phyloP scores from a whole-genome alignment of 495 filamentous ascomycete species.

The Aspergillus carlsbadensis region DNA sequence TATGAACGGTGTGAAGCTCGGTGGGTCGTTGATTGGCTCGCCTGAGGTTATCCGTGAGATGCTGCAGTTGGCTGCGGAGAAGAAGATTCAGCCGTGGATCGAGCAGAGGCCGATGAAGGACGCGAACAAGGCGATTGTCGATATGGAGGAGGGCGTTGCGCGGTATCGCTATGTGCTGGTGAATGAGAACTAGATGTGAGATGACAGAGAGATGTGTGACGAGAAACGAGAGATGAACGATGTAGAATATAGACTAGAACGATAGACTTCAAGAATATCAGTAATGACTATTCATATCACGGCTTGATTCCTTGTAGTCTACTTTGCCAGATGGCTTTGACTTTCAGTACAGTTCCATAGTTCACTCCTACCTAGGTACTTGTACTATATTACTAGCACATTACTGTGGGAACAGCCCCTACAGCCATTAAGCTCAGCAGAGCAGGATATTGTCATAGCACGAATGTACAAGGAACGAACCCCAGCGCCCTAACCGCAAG shows the following conservation, averaged over 20 bases:
- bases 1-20: constrained; percentile 62
- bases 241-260: neutral
- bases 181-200: constrained; percentile 46
- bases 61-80: constrained; percentile 71
- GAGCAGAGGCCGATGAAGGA: constrained; percentile 70
- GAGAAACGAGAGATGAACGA: neutral
- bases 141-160: constrained; percentile 67
- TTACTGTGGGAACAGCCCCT: too few relatives aligned
- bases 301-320: too few relatives aligned
- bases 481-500: too few relatives aligned
- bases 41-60: constrained; percentile 77
- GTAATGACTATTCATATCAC: too few relatives aligned
- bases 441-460: too few relatives aligned
- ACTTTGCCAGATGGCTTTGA: too few relatives aligned
- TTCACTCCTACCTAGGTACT: too few relatives aligned
- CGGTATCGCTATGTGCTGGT: constrained; percentile 75
- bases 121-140: constrained; percentile 67
- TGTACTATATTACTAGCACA: too few relatives aligned
- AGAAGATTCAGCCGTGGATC: constrained; percentile 72
- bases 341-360: too few relatives aligned
- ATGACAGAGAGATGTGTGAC: neutral
- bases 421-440: too few relatives aligned
- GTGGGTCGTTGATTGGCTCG: constrained; percentile 67
- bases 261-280: too few relatives aligned
- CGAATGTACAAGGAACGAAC: too few relatives aligned